Evolutionary conservation across 2,329 filamentous ascomycete genomes (phyloP), one percentile per base, ranked within the genome.

Genomic region (Neurospora crassa): DNA sequence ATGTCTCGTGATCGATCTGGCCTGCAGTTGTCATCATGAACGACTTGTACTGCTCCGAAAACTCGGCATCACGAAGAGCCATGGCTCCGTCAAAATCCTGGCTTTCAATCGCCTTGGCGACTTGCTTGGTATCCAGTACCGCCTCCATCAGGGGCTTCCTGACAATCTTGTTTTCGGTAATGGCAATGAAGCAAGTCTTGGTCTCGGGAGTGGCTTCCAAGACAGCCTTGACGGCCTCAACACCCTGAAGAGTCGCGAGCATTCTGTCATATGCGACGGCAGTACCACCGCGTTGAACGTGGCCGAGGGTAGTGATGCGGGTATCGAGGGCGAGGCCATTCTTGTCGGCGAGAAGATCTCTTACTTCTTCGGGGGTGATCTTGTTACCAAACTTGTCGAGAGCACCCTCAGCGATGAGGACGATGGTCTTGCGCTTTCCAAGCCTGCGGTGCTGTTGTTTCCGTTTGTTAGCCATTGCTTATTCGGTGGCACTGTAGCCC

Each of bases 151-250:
- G 84, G 24, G 94, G 91, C 76, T 94, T 94, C 70, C 94, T 89
- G 74, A 94, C 90, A 79, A 99, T 98, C 84, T 99, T 97, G 87
- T 98, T 98, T 84, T 99, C 96, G 74, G 91, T 94, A 76, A 99
- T 94, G 76, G 94, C 94, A 79, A 99, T 98, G 78, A 99, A 94
- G 71, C 94, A 95, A 68, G 94, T 97, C 70, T 93, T 92, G 0
- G 92, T 95, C 63, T 96, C 91, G 11, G 96, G 94, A 0, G 90
- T 96, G 68, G 93, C 92, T 75, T 97, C 93, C 40, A 97, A 86
- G 20, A 97, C 93, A 29, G 95, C 94, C 77, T 92, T 93, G 78
- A 98, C 94, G 34, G 94, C 95, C 81, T 97, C 94, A 3, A 97
- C 93, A 77, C 94, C 96, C 79, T 99, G 96, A 43, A 98, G 84